These are phyloP conservation scores for Babesia bovis DNA, from an alignment of 169 alveolate species.

Conservation along the genomic window DNA sequence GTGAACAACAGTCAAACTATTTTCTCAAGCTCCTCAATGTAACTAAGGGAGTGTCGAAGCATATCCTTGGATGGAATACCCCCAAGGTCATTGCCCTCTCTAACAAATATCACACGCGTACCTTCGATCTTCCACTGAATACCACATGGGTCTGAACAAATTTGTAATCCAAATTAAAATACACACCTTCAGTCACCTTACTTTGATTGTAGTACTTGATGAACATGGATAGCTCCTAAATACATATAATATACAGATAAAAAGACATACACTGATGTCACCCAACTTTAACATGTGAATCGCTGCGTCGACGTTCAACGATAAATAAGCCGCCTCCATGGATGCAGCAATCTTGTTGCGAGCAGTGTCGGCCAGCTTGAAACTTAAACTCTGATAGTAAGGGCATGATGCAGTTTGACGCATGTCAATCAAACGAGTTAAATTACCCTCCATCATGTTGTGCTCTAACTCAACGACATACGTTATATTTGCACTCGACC, in stretches of 20 bases:
- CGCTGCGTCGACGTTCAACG: constrained; percentile 44
- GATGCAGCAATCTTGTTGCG: constrained; percentile 73
- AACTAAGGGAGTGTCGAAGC: constrained; percentile 36
- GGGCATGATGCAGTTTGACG: constrained; percentile 36
- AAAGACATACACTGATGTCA: constrained; percentile 38
- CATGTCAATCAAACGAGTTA: constrained; percentile 49
- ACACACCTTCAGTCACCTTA: constrained; percentile 39
- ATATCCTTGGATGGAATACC: constrained; percentile 55
- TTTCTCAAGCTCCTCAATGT: constrained; percentile 51
- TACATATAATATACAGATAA: not conserved
- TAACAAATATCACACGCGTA: constrained; percentile 25
- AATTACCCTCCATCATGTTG: constrained; percentile 77
- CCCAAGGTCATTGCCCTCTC: constrained; percentile 11
- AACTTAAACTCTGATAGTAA: constrained; percentile 50
- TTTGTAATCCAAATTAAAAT: not conserved
- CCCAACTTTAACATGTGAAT: constrained; percentile 53
- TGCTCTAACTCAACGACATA: constrained; percentile 73
- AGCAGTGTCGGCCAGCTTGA: constrained; percentile 61
- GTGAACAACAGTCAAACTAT: no score
- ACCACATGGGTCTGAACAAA: constrained; percentile 18
- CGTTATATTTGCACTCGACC: constrained; percentile 27
- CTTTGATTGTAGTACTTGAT: constrained; percentile 58
- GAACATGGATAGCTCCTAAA: constrained; percentile 38
- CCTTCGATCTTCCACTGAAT: constrained; percentile 48
- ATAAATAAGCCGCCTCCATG: constrained; percentile 63